Evolutionary conservation across 345 rosid genomes (phyloP).

Genomic region (Brassica incana): DNA sequence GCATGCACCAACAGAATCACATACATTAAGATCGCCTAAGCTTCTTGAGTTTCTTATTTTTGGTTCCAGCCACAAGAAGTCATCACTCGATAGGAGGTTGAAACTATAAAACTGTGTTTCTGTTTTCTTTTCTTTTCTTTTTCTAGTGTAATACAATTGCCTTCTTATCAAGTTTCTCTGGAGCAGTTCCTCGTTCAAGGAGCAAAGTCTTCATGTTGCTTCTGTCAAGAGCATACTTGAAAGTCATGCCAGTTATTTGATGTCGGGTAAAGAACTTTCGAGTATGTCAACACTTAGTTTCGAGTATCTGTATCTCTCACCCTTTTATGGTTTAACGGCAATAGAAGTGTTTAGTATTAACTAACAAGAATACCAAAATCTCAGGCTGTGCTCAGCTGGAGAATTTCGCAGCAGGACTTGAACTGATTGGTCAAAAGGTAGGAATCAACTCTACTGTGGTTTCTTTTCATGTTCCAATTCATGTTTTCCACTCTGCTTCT

Average conservation of each 20-base stretch:
- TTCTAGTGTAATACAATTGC: not conserved
- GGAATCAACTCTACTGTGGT: not conserved
- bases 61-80: constrained; percentile 68
- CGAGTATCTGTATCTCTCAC: not conserved
- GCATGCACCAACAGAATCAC: constrained; percentile 71
- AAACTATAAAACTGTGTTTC: constrained; percentile 1
- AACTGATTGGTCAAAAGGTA: constrained; percentile 87
- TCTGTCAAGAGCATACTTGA: constrained; percentile 88
- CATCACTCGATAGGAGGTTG: constrained; percentile 81
- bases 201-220: constrained; percentile 84
- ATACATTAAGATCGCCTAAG: constrained; percentile 76
- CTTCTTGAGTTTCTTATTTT: constrained; percentile 83
- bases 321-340: constrained; percentile 2
- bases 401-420: constrained; percentile 90
- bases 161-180: constrained; percentile 21
- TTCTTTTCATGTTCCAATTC: not conserved
- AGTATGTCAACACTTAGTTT: too few relatives aligned
- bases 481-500: too few relatives aligned
- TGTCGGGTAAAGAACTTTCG: constrained; percentile 96
- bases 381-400: constrained; percentile 87
- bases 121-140: not conserved
- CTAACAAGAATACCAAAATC: constrained; percentile 3
- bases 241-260: constrained; percentile 92
- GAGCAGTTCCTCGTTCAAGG: constrained; percentile 72
- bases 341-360: not conserved